Conservation (phyloP, 2,329 filamentous ascomycete genomes). For the Monascus ruber region DNA sequence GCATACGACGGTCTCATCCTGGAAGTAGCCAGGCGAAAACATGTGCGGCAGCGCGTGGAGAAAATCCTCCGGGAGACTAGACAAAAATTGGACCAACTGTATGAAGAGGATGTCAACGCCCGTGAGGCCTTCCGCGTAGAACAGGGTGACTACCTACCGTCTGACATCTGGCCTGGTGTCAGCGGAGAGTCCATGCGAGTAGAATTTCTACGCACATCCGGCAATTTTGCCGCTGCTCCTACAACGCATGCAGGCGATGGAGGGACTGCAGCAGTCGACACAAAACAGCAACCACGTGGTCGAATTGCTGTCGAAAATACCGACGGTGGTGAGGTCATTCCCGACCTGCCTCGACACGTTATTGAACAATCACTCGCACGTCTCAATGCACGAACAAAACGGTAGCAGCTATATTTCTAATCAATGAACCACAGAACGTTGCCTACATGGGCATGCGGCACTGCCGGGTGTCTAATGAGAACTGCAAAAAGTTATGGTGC, state of each 20-base stretch:
- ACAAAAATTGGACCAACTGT: slow-evolving; percentile 62
- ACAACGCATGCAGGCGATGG: slow-evolving; percentile 2
- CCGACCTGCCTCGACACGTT: slow-evolving; percentile 30
- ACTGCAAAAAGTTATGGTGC: too few species aligned
- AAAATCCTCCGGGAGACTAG: slow-evolving; percentile 66
- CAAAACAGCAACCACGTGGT: slow-evolving; percentile 1
- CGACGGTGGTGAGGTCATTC: slow-evolving; percentile 27
- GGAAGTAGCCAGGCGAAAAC: slow-evolving; percentile 65
- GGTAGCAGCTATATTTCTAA: not conserved
- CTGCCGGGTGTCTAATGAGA: too few species aligned
- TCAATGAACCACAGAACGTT: not conserved
- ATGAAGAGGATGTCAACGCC: slow-evolving; percentile 59
- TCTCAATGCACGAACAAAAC: slow-evolving; percentile 21
- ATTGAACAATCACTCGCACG: slow-evolving; percentile 34
- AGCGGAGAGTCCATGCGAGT: slow-evolving; percentile 43
- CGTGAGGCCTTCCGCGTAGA: slow-evolving; percentile 70
- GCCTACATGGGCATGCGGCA: not conserved
- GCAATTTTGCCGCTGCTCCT: slow-evolving; percentile 20
- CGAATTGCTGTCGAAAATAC: slow-evolving; percentile 3
- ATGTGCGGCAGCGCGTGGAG: slow-evolving; percentile 62
- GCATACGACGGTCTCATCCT: slow-evolving; percentile 78
- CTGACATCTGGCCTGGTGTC: slow-evolving; percentile 76
- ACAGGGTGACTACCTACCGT: slow-evolving; percentile 75
- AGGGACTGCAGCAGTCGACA: slow-evolving; percentile 2
- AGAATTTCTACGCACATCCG: slow-evolving; percentile 25